phyloP scores from a whole-genome alignment of 257 asterid genomes.

The Plectranthus barbatus region DNA sequence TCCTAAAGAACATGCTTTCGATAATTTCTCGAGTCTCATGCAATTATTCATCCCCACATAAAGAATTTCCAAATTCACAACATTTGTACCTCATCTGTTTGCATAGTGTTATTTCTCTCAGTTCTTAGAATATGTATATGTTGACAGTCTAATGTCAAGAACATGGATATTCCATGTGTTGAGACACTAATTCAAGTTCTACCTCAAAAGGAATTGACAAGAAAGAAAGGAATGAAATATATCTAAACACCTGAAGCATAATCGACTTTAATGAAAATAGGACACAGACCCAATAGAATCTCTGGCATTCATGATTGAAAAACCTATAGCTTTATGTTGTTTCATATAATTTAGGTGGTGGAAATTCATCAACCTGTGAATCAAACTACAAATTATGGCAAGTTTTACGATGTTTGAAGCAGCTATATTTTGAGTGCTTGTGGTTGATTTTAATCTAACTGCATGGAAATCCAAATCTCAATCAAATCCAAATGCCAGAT shows the following conservation, averaged over 20 bases:
- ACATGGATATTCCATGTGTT: background rate
- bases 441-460: too few relatives aligned
- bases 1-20: background rate
- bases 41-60: background rate
- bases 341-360: background rate
- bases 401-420: background rate
- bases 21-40: background rate
- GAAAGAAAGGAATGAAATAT: background rate
- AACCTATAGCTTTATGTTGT: background rate
- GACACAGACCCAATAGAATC: background rate
- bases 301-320: slow-evolving; percentile 1
- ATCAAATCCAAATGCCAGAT: too few relatives aligned
- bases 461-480: too few relatives aligned
- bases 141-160: background rate
- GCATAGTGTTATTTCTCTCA: background rate
- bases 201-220: background rate
- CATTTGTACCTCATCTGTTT: background rate
- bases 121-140: background rate
- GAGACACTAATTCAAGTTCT: background rate
- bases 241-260: slow-evolving; percentile 2
- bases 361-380: background rate
- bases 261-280: background rate
- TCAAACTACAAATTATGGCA: background rate
- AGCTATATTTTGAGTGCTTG: too few relatives aligned
- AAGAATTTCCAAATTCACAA: background rate